Conservation (phyloP, 139 green algal species). For the Micractinium conductrix region DNA sequence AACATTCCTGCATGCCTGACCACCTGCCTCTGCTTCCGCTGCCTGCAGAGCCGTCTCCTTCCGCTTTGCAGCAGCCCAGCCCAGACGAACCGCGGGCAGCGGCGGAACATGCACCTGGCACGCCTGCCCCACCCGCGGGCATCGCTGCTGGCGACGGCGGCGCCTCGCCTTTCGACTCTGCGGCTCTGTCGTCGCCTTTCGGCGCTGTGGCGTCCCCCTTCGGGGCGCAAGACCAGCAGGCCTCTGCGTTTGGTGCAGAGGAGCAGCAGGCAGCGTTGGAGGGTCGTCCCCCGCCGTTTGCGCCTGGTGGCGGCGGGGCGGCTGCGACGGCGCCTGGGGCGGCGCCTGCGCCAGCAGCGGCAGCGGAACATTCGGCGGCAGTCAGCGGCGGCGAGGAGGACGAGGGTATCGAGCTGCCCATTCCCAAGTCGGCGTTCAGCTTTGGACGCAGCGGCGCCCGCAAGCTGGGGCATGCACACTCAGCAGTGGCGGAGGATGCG, state of each 20-base stretch:
- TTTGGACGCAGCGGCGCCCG: neutral
- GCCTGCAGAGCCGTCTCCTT: too few species aligned
- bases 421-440: neutral
- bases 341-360: too few species aligned
- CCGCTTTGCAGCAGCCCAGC: too few species aligned
- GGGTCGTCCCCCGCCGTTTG: too few species aligned
- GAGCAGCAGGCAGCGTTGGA: neutral
- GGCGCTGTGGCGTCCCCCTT: neutral
- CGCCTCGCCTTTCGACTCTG: neutral
- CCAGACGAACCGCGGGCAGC: too few species aligned
- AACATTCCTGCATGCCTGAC: too few species aligned
- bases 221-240: neutral
- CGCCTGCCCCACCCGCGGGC: too few species aligned
- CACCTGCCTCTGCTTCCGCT: too few species aligned
- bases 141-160: neutral
- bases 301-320: too few species aligned
- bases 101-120: too few species aligned
- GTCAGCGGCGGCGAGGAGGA: neutral
- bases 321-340: too few species aligned
- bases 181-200: neutral
- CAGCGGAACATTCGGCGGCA: neutral
- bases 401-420: neutral
- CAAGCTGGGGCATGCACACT: neutral
- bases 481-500: conserved; percentile 8
- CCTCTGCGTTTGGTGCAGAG: neutral